Base-by-base conservation (phyloP, 2,329 filamentous ascomycete species). In the Arthrocladium fulminans region DNA sequence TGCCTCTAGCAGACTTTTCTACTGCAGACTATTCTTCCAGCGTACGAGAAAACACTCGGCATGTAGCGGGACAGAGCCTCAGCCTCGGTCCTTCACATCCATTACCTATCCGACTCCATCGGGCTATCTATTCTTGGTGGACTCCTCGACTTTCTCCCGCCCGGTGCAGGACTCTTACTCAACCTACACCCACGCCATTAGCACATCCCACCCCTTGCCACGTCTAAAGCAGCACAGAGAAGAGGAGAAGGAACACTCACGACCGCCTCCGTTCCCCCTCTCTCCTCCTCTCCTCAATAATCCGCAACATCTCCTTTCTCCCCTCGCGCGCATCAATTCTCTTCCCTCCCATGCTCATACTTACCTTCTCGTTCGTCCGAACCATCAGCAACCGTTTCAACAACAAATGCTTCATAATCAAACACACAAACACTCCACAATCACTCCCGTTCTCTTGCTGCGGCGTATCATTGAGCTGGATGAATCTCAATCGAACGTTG, bases 361-460 rank as follows among this genome's bases (percentile, higher is more conserved):
- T 89, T 10, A 97, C 84, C 69, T 94, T 95, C 65, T 90, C 81
- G 53, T 80, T 79, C 2, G 85, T 82, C 61, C 88, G 84, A 7
- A 86, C 88, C 56, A 77, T 79, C 50, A 98, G 71, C 20, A 98
- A 73, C 49, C 86, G 75, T 67, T 88, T 89, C 44, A 96, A 73
- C 15, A 98, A 75, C n/a, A 98, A 70, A 67, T 96, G 86, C 42
- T 88, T 81, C 89, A 98, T 98, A 53, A 90, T 77, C 56, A 97
- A 78, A 65, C 92, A 97, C 2, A 98, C 92, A 65, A 89, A 97
- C 1, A 98, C 87, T 15, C 92, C 92, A 59, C 92, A 98, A 67
- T 98, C 92, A 62, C 80, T 90, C 22, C 85, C 81, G 57, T 97
- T 97, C 58, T 89, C 84, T 65, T 98, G 92, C 60, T 94, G 85